Evolutionary conservation across 179 eudicot species (phyloP).

Genomic region (Camellia oleifera): DNA sequence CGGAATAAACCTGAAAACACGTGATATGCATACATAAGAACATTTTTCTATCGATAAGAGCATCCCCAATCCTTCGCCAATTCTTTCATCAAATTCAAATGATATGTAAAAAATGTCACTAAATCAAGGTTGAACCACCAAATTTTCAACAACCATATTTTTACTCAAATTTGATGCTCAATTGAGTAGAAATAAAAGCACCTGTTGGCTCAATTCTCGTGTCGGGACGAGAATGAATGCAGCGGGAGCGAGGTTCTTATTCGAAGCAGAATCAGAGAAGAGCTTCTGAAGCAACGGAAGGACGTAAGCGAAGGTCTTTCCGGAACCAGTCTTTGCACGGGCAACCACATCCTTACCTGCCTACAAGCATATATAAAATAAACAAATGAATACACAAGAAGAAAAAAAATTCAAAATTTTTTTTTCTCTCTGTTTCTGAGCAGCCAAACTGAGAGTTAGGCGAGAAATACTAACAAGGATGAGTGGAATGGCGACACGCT

Average conservation of each 20-base stretch:
- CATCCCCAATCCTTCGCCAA: too few species aligned
- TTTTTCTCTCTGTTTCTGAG: not conserved
- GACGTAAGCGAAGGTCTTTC: slow-evolving; percentile 87
- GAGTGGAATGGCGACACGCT: slow-evolving; percentile 35
- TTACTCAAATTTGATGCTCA: too few species aligned
- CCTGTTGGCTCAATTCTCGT: slow-evolving; percentile 87
- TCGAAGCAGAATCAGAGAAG: slow-evolving; percentile 42
- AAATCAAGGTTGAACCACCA: too few species aligned
- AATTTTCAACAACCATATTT: too few species aligned
- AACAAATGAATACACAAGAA: not conserved
- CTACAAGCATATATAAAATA: slow-evolving; percentile 30
- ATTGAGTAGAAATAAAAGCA: not conserved
- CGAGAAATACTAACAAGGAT: slow-evolving; percentile 47
- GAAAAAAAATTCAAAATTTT: not conserved
- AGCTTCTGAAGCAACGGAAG: slow-evolving; percentile 92
- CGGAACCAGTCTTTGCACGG: slow-evolving; percentile 95
- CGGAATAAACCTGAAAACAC: slow-evolving; percentile 65
- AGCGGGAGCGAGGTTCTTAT: slow-evolving; percentile 46
- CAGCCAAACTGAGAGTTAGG: not conserved
- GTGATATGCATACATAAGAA: not conserved
- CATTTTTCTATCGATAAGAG: not conserved
- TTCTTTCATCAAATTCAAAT: too few species aligned
- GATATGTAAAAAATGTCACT: too few species aligned
- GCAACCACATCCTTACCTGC: slow-evolving; percentile 99
- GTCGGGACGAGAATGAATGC: slow-evolving; percentile 81